Evolutionary conservation across 164 flowering plant species (phyloP).

Genomic region (Liquidambar formosana): DNA sequence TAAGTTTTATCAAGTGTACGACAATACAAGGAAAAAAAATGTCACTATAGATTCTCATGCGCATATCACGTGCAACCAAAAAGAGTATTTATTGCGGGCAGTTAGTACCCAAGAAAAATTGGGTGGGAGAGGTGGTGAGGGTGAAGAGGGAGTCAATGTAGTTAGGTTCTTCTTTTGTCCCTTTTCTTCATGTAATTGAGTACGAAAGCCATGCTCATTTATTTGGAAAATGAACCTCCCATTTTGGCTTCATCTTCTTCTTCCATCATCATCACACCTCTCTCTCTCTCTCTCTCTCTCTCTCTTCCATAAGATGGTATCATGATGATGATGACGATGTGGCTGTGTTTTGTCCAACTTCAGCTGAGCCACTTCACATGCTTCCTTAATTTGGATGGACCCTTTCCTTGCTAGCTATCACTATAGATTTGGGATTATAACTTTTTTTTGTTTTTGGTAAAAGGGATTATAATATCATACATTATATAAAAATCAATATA

Average conservation of each 20-base stretch:
- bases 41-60: too few relatives aligned
- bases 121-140: too few relatives aligned
- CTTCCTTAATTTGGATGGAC: slow-evolving; percentile 13
- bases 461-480: neutral
- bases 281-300: neutral
- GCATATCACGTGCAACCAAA: too few relatives aligned
- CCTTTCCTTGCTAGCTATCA: neutral
- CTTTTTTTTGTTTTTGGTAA: too few relatives aligned
- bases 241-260: slow-evolving; percentile 39
- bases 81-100: too few relatives aligned
- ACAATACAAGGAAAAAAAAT: too few relatives aligned
- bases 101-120: too few relatives aligned
- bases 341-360: slow-evolving; percentile 16
- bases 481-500: too few relatives aligned
- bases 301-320: slow-evolving; percentile 1
- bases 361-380: slow-evolving; percentile 23
- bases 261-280: slow-evolving; percentile 17
- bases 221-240: slow-evolving; percentile 39
- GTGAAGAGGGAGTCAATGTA: slow-evolving; percentile 9
- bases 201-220: slow-evolving; percentile 34
- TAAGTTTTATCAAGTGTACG: too few relatives aligned
- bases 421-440: neutral
- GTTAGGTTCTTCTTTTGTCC: slow-evolving; percentile 44
- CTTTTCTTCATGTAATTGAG: slow-evolving; percentile 41
- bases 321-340: slow-evolving; percentile 16